Evolutionary conservation across 1,284 basidiomycete genomes (phyloP).

Genomic region (Ustilago sp.): DNA sequence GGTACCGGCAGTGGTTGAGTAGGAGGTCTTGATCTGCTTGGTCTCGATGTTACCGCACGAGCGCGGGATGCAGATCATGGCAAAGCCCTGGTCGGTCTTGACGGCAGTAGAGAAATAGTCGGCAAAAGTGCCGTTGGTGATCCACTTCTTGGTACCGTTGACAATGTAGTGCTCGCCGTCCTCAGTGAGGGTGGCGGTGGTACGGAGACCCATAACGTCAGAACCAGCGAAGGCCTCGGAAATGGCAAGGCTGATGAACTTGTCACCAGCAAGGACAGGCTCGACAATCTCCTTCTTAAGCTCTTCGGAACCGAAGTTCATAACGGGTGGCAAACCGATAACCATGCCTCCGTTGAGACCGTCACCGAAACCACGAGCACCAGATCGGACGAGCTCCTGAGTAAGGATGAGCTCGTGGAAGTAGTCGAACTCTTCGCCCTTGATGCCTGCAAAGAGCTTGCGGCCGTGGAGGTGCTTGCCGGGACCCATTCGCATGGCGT

Average conservation of each 20-base stretch:
- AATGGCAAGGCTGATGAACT: slow-evolving; percentile 85
- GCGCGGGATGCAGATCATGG: slow-evolving; percentile 79
- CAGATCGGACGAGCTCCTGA: slow-evolving; percentile 83
- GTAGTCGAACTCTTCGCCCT: slow-evolving; percentile 87
- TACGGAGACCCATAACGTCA: slow-evolving; percentile 78
- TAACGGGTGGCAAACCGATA: slow-evolving; percentile 72
- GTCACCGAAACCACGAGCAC: slow-evolving; percentile 75
- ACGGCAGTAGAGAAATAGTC: slow-evolving; percentile 73
- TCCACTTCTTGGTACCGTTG: slow-evolving; percentile 77
- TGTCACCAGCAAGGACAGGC: slow-evolving; percentile 83
- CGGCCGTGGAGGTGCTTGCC: slow-evolving; percentile 83
- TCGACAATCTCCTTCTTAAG: slow-evolving; percentile 82
- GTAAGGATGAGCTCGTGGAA: slow-evolving; percentile 85
- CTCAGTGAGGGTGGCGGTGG: slow-evolving; percentile 82
- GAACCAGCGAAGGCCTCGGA: slow-evolving; percentile 91
- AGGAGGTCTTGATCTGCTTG: slow-evolving; percentile 78
- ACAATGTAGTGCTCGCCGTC: slow-evolving; percentile 77
- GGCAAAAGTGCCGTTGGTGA: slow-evolving; percentile 81
- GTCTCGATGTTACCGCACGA: slow-evolving; percentile 77
- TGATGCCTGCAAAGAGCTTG: slow-evolving; percentile 84
- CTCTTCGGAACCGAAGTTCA: slow-evolving; percentile 84
- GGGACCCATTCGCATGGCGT: slow-evolving; percentile 75
- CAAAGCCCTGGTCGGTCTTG: slow-evolving; percentile 79
- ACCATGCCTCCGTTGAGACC: slow-evolving; percentile 70
- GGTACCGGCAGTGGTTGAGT: slow-evolving; percentile 73